phyloP scores from a whole-genome alignment of 1,139 yeast genomes.

The Zygosaccharomyces pseudobailii region DNA sequence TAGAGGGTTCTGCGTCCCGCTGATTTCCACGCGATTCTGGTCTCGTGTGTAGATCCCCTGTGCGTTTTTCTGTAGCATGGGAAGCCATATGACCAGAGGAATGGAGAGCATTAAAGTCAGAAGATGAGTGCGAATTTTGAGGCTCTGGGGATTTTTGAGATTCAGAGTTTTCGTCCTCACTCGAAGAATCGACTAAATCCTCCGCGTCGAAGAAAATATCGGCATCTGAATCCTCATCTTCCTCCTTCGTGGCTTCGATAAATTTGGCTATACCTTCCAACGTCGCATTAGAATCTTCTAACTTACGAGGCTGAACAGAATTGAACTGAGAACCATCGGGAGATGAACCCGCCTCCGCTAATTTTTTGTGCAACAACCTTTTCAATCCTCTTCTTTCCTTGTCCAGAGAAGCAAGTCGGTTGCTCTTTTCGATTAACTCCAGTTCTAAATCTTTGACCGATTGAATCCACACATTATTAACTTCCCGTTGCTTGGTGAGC shows the following conservation, averaged over 20 bases:
- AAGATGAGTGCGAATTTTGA: neutral
- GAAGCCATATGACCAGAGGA: too few relatives aligned
- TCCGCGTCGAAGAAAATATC: conserved; percentile 94
- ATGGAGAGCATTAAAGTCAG: neutral
- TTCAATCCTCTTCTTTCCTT: conserved; percentile 66
- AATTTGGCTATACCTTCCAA: conserved; percentile 44
- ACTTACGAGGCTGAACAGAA: conserved; percentile 1
- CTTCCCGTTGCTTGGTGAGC: conserved; percentile 71
- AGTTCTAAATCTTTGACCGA: conserved; percentile 80
- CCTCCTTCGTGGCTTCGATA: conserved; percentile 44
- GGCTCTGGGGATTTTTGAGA: neutral
- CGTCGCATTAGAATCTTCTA: conserved; percentile 18
- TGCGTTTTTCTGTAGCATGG: neutral
- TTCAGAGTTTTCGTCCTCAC: conserved; percentile 8
- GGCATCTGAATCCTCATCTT: conserved; percentile 51
- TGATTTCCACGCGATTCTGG: neutral
- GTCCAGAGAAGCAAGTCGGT: conserved; percentile 63
- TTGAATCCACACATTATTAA: conserved; percentile 85
- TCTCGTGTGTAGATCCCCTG: neutral
- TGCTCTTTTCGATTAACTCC: conserved; percentile 74
- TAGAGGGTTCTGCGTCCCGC: neutral
- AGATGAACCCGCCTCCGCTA: conserved; percentile 19
- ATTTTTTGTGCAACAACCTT: conserved; percentile 45
- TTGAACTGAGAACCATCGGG: conserved; percentile 5
- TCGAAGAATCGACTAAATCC: conserved; percentile 41